These are phyloP conservation scores for Lycium barbarum DNA, from an alignment of 257 asterid species.

Conservation along the genomic window DNA sequence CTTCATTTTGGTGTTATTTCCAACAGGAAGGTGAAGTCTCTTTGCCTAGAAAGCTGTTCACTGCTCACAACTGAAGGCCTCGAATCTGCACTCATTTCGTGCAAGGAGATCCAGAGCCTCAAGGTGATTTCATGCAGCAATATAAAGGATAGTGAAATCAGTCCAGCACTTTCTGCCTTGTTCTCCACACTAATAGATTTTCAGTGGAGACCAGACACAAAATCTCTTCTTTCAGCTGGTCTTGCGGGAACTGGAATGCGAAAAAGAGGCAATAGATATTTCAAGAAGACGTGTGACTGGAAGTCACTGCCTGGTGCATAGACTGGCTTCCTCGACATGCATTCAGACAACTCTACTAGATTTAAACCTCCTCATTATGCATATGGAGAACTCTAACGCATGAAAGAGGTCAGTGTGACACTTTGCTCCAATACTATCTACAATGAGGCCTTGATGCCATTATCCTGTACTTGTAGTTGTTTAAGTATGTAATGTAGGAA, in stretches of 20 bases:
- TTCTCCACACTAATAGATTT: conserved; percentile 60
- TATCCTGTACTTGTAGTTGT: conserved; percentile 3
- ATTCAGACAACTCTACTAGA: background rate
- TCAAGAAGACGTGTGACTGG: conserved; percentile 69
- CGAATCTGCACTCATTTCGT: conserved; percentile 57
- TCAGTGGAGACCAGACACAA: conserved; percentile 76
- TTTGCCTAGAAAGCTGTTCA: conserved; percentile 74
- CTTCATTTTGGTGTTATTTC: conserved; percentile 13
- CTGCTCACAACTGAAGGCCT: conserved; percentile 64
- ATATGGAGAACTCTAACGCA: background rate
- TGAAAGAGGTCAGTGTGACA: background rate
- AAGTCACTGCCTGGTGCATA: conserved; percentile 59
- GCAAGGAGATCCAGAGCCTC: conserved; percentile 69
- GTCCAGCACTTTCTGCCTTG: conserved; percentile 51
- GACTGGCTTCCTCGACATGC: background rate
- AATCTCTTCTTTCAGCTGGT: conserved; percentile 50
- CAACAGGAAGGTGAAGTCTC: conserved; percentile 60
- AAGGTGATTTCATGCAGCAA: conserved; percentile 64
- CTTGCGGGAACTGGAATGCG: conserved; percentile 68
- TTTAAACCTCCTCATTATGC: conserved; percentile 11
- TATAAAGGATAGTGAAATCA: conserved; percentile 66
- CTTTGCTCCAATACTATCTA: background rate
- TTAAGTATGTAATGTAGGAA: conserved; percentile 9
- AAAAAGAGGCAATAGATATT: conserved; percentile 59
- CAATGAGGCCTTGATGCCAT: conserved; percentile 22